Evolutionary conservation across 1,139 yeast species (phyloP), one percentile per base, ranked within the genome.

Genomic region (Blastobotrys persicus): DNA sequence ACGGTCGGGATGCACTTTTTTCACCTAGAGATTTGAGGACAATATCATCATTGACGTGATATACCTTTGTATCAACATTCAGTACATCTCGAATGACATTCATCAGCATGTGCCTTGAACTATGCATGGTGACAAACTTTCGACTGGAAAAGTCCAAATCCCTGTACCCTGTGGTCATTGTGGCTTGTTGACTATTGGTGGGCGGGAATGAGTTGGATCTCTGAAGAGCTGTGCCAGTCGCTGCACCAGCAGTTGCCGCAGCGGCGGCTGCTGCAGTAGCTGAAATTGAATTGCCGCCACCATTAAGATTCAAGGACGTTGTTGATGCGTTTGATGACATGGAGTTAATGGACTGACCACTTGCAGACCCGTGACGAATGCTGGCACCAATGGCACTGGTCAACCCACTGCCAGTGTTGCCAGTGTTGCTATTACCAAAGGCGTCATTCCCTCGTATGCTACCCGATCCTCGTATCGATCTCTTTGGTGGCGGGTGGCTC

Each of bases 1-100:
- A 71, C 4, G 79, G 76, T 42, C 78, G 65, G 12, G 75, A 69
- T n/a, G 61, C 55, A 13, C 58, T 61, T 13, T 62, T 68, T 4
- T 66, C 74, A 26, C 60, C 63, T 34, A 75, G 63, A 0, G 83
- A 71, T 62, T 83, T 83, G 62, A 83, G 76, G 4, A 83, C 74
- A 26, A 83, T 68, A 34, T 77, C 78, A 41, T 75, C 73, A 32
- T 74, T 73, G 37, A 81, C 71, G 53, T 74, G 79, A 55, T 80
- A 78, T 33, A 79, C 69, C 46, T 73, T 75, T 17, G 80, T 73
- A 31, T 79, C 83, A 46, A 79, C 74, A 55, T 81, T 80, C 58
- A 83, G 76, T 4, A 80, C 71, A 60, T 83, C 88, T 44, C 83
- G 72, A 18, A 83, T 74, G 42, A 75, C 74, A 49, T 74, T 75